Conservation (phyloP, 2,329 filamentous ascomycete genomes). For the Aspergillus oerlinghausenensis region DNA sequence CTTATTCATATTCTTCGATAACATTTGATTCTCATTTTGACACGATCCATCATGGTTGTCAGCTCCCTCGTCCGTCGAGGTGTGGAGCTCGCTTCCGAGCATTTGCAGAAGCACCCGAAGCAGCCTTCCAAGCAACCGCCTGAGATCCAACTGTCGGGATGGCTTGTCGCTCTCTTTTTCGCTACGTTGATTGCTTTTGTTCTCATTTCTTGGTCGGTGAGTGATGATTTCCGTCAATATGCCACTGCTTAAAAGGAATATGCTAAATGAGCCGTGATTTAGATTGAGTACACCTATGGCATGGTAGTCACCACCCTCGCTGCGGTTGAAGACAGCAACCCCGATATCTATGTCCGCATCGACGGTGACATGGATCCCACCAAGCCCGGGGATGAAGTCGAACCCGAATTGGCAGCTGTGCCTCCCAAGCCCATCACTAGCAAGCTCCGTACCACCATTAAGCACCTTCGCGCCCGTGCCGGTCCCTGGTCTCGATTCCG, state of each 20-base stretch:
- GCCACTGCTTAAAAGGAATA: neutral
- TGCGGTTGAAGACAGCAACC: constrained; percentile 59
- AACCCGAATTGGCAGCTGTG: constrained; percentile 42
- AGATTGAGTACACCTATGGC: constrained; percentile 56
- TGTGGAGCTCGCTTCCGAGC: constrained; percentile 26
- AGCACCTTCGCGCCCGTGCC: constrained; percentile 58
- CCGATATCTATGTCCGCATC: constrained; percentile 50
- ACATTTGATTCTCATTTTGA: neutral
- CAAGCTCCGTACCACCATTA: constrained; percentile 54
- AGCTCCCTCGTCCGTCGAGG: constrained; percentile 34
- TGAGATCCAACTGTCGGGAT: constrained; percentile 21
- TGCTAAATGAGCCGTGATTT: neutral
- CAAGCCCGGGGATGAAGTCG: constrained; percentile 35
- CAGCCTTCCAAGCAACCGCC: constrained; percentile 11
- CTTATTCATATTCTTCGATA: neutral
- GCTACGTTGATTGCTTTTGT: constrained; percentile 23
- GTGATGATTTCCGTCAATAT: constrained; percentile 7
- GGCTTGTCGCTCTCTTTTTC: constrained; percentile 25
- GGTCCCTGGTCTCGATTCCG: constrained; percentile 67
- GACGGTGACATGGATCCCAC: constrained; percentile 35
- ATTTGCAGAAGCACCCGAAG: constrained; percentile 10
- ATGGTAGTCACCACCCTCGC: constrained; percentile 58
- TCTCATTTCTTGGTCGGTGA: constrained; percentile 24
- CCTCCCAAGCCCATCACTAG: constrained; percentile 58
- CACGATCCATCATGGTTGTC: constrained; percentile 23